Evolutionary conservation across 2,329 filamentous ascomycete genomes (phyloP).

Genomic region (Fusarium sterilihyphosum): DNA sequence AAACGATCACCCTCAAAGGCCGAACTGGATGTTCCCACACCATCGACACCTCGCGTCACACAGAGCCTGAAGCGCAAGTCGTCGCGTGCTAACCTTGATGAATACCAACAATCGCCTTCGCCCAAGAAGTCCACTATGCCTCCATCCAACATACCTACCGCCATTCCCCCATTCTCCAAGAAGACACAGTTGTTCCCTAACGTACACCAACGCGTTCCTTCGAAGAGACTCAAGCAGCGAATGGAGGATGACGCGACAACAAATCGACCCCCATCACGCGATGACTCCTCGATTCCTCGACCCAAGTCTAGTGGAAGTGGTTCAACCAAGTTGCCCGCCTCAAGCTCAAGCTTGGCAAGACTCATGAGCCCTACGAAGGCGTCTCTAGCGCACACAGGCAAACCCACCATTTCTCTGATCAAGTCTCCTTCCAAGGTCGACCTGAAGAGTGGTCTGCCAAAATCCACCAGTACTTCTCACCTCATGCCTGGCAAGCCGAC

Average conservation of each 20-base stretch:
- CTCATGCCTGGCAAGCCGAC: slow-evolving; percentile 45
- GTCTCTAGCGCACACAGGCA: slow-evolving; percentile 59
- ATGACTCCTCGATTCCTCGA: slow-evolving; percentile 59
- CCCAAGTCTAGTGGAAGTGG: slow-evolving; percentile 50
- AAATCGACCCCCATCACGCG: slow-evolving; percentile 67
- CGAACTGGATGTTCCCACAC: slow-evolving; percentile 59
- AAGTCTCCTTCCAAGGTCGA: slow-evolving; percentile 59
- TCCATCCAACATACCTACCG: slow-evolving; percentile 35
- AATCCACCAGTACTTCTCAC: slow-evolving; percentile 62
- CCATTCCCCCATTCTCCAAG: slow-evolving; percentile 26
- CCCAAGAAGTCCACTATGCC: slow-evolving; percentile 42
- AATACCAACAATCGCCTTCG: slow-evolving; percentile 42
- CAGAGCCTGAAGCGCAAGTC: slow-evolving; percentile 47
- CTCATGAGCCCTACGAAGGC: slow-evolving; percentile 83
- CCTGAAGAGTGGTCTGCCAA: slow-evolving; percentile 53
- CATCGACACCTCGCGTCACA: slow-evolving; percentile 52
- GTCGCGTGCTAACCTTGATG: slow-evolving; percentile 47
- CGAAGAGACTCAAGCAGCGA: slow-evolving; percentile 77
- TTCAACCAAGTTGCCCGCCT: slow-evolving; percentile 49
- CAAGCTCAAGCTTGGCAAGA: slow-evolving; percentile 62
- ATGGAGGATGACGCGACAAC: slow-evolving; percentile 76
- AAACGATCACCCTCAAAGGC: slow-evolving; percentile 67
- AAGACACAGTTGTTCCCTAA: slow-evolving; percentile 35
- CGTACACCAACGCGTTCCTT: slow-evolving; percentile 48
- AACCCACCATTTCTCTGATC: slow-evolving; percentile 46